Evolutionary conservation across 352 stramenopile species (phyloP).

Genomic region (Aphanomyces astaci): DNA sequence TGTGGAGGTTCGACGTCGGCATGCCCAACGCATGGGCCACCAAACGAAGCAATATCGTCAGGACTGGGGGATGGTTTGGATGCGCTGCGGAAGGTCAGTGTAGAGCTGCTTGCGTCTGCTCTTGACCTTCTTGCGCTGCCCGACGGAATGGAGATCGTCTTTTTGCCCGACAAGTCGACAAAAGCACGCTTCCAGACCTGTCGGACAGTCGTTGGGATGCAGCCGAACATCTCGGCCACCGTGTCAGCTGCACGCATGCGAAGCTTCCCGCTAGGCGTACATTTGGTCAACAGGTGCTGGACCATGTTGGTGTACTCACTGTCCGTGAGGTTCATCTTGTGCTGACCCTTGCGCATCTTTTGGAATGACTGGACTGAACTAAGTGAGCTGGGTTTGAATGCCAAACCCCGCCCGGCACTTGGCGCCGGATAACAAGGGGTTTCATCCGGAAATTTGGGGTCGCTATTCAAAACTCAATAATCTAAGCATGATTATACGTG

Average conservation of each 20-base stretch:
- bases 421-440: neutral
- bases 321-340: neutral
- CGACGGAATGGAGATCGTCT: neutral
- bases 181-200: neutral
- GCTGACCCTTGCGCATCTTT: neutral
- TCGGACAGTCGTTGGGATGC: neutral
- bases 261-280: neutral
- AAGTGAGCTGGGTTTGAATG: no score
- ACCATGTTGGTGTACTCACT: neutral
- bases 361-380: neutral
- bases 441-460: slow-evolving; percentile 5
- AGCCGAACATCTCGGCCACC: neutral
- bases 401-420: neutral
- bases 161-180: neutral
- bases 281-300: neutral
- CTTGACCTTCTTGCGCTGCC: neutral
- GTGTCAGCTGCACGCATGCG: neutral
- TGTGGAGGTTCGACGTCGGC: neutral
- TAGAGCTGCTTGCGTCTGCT: neutral
- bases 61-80: neutral
- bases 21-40: neutral
- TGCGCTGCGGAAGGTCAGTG: neutral
- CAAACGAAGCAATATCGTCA: neutral
- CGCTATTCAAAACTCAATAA: no score
- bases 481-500: no score